Percentiles rank a stretch among this genome's conserved stretches.
phyloP scores from a whole-genome alignment of 208 protist species.

The Leishmania aethiopica region DNA sequence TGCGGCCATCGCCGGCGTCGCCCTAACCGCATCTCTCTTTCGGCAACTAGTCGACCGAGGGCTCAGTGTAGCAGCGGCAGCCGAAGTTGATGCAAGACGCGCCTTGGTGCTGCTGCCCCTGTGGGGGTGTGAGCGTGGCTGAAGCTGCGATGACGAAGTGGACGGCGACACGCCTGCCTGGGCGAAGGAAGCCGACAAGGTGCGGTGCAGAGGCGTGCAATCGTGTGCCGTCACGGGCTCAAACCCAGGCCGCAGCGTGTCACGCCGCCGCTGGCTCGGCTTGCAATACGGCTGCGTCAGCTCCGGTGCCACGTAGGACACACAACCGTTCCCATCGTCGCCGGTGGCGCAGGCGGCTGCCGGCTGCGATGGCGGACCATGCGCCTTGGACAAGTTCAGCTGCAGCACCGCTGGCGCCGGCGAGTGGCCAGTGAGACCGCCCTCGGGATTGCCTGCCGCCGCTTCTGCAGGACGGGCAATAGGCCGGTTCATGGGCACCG shows the following conservation, averaged over 20 bases:
- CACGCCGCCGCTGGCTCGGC: conserved; percentile 17
- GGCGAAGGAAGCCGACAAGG: neutral
- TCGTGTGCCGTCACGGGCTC: conserved; percentile 35
- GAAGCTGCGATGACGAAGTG: conserved; percentile 14
- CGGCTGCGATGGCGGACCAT: neutral
- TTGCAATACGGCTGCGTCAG: conserved; percentile 27
- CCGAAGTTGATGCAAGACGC: neutral
- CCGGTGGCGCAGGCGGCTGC: neutral
- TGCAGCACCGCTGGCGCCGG: conserved; percentile 6
- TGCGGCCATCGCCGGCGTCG: neutral
- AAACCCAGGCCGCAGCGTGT: conserved; percentile 35
- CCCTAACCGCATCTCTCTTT: conserved; percentile 5
- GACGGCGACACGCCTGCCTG: neutral
- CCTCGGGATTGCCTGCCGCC: neutral
- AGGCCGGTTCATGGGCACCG: conserved; percentile 16
- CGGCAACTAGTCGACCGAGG: conserved; percentile 12
- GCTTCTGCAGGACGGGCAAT: neutral
- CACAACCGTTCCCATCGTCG: conserved; percentile 4
- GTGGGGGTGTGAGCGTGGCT: neutral
- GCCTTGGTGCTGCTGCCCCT: neutral
- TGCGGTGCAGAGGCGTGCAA: conserved; percentile 1
- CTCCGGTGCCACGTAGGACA: conserved; percentile 23
- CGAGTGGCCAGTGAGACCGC: neutral
- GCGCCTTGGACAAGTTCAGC: conserved; percentile 18
- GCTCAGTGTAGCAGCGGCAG: neutral